phyloP scores from a whole-genome alignment of 371 early-diverging fungal species.

The Saksenaea vasiformis region DNA sequence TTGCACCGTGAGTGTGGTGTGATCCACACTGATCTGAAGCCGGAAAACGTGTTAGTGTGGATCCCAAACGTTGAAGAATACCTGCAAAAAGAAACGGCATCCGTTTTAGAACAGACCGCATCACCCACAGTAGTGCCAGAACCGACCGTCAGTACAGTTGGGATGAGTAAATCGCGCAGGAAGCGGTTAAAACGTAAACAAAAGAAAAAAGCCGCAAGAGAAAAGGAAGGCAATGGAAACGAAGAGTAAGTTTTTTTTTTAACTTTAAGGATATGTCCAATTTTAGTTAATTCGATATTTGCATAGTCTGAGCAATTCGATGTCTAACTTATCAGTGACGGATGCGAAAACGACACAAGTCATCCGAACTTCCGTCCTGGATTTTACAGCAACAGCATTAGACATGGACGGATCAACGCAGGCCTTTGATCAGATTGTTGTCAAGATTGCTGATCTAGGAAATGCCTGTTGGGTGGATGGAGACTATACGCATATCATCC shows the following conservation, averaged over 20 bases:
- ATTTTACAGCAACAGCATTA: constrained; percentile 22
- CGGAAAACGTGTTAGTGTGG: constrained; percentile 93
- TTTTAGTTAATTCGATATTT: neutral
- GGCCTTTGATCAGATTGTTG: constrained; percentile 52
- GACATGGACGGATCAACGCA: constrained; percentile 9
- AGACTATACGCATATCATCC: constrained; percentile 94
- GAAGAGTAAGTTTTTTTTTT: constrained; percentile 13
- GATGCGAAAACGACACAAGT: constrained; percentile 19
- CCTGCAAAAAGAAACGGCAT: constrained; percentile 15
- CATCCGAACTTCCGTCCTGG: constrained; percentile 29
- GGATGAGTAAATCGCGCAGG: constrained; percentile 36
- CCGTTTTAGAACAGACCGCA: neutral
- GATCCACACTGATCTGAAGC: constrained; percentile 98
- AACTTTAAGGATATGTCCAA: neutral
- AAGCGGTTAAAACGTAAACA: constrained; percentile 38
- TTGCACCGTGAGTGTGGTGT: constrained; percentile 96
- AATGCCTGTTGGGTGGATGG: constrained; percentile 96
- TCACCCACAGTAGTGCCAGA: neutral
- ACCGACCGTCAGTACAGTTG: constrained; percentile 2
- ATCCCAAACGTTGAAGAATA: constrained; percentile 75
- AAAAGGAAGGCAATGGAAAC: constrained; percentile 7
- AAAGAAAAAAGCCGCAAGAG: constrained; percentile 23
- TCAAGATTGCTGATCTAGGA: constrained; percentile 98
- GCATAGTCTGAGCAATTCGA: neutral
- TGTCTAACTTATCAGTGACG: neutral